Conservation (phyloP, 2,329 filamentous ascomycete genomes). For the Hypoxylon sp. region DNA sequence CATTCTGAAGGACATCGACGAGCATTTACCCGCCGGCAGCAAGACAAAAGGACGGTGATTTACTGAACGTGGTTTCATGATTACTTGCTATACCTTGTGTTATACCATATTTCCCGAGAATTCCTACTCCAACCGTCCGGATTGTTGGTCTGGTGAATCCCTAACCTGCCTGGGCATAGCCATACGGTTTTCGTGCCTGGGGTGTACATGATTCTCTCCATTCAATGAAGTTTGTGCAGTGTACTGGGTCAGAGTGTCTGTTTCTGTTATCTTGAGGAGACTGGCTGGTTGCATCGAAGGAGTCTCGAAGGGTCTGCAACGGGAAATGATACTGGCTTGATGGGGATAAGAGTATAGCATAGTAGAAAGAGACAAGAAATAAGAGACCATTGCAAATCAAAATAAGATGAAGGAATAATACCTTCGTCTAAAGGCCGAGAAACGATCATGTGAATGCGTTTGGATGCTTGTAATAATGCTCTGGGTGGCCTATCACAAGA, state of each 20-base stretch:
- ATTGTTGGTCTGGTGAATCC: not conserved
- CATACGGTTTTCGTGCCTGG: not conserved
- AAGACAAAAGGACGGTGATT: slow-evolving; percentile 36
- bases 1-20: slow-evolving; percentile 74
- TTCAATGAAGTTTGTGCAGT: not conserved
- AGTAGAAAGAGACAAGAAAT: not conserved
- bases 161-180: not conserved
- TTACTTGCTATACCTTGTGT: not conserved
- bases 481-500: not conserved
- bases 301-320: slow-evolving; percentile 3
- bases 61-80: not conserved
- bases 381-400: not conserved
- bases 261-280: not conserved
- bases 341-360: not conserved
- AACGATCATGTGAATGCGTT: slow-evolving; percentile 8
- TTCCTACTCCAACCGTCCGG: not conserved
- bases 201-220: not conserved
- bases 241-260: not conserved
- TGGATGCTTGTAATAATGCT: not conserved
- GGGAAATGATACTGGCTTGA: not conserved
- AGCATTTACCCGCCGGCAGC: slow-evolving; percentile 45
- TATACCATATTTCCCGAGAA: slow-evolving; percentile 4
- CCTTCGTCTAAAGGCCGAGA: not conserved
- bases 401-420: not conserved
- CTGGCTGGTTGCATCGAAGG: slow-evolving; percentile 11